phyloP scores from a whole-genome alignment of 305 asterid genomes.

The Fraxinus latifolia region DNA sequence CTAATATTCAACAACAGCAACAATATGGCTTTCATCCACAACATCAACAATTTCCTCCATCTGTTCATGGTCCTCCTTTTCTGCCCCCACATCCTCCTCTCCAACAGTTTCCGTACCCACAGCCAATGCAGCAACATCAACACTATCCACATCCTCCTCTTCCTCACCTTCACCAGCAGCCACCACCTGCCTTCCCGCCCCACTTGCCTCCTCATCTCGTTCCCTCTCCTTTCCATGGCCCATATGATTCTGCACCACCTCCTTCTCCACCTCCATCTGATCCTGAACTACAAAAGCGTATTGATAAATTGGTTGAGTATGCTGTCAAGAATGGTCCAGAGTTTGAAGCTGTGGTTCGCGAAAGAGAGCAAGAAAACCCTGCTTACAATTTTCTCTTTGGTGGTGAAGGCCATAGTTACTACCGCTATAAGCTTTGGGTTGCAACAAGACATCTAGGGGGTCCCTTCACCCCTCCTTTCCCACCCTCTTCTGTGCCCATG shows the following conservation, averaged over 20 bases:
- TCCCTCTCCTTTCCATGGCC: conserved; percentile 66
- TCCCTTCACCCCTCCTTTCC: conserved; percentile 66
- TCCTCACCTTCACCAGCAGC: conserved; percentile 72
- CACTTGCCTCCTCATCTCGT: conserved; percentile 72
- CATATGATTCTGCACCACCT: conserved; percentile 69
- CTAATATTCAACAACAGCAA: conserved; percentile 61
- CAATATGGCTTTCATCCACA: conserved; percentile 86
- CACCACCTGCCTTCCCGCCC: conserved; percentile 63
- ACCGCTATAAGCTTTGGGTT: conserved; percentile 76
- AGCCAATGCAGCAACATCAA: conserved; percentile 71
- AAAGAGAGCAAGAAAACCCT: conserved; percentile 91
- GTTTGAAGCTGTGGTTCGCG: conserved; percentile 93
- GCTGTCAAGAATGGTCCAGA: conserved; percentile 92
- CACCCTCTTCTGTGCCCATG: conserved; percentile 55
- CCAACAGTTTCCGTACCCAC: conserved; percentile 80
- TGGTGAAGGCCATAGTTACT: conserved; percentile 89
- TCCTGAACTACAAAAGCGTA: conserved; percentile 84
- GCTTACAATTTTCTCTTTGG: conserved; percentile 84
- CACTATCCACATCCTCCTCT: conserved; percentile 70
- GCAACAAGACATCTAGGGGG: conserved; percentile 61
- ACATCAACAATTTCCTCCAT: conserved; percentile 78
- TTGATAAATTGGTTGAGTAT: conserved; percentile 85
- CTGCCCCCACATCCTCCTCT: conserved; percentile 73
- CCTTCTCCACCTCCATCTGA: conserved; percentile 90
- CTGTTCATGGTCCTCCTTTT: conserved; percentile 74